phyloP scores from a whole-genome alignment of 805 yeast species.

The Nematodospora valgi region DNA sequence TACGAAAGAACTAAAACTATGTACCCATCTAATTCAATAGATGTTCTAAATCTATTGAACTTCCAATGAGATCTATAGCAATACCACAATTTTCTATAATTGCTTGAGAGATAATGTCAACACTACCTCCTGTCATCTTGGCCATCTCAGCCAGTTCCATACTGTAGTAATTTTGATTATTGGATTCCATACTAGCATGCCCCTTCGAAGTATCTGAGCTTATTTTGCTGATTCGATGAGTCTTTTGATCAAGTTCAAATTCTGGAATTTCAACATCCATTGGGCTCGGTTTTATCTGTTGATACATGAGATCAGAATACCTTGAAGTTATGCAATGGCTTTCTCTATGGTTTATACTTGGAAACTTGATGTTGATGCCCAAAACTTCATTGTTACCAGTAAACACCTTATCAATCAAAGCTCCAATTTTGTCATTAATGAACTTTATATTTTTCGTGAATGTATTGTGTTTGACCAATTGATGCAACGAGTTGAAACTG shows the following conservation, averaged over 20 bases:
- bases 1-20: too few relatives aligned
- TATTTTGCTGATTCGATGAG: too few relatives aligned
- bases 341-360: slow-evolving; percentile 22
- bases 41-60: too few relatives aligned
- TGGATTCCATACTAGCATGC: slow-evolving; percentile 2
- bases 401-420: slow-evolving; percentile 15
- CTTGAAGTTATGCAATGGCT: slow-evolving; percentile 19
- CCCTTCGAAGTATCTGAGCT: slow-evolving; percentile 4
- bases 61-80: too few relatives aligned
- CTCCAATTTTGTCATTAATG: slow-evolving; percentile 20
- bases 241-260: slow-evolving; percentile 1
- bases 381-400: background rate
- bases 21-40: too few relatives aligned
- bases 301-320: slow-evolving; percentile 4
- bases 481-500: slow-evolving; percentile 7
- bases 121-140: too few relatives aligned
- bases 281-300: background rate
- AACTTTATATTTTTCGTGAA: slow-evolving; percentile 20
- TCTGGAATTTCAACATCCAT: background rate
- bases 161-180: too few relatives aligned
- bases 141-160: too few relatives aligned
- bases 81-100: too few relatives aligned
- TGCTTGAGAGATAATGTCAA: too few relatives aligned
- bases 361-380: slow-evolving; percentile 23
- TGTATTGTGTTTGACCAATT: slow-evolving; percentile 17